These are phyloP conservation scores for Veloporphyrellus conicus DNA, from an alignment of 1,284 basidiomycete species.

Conservation along the genomic window DNA sequence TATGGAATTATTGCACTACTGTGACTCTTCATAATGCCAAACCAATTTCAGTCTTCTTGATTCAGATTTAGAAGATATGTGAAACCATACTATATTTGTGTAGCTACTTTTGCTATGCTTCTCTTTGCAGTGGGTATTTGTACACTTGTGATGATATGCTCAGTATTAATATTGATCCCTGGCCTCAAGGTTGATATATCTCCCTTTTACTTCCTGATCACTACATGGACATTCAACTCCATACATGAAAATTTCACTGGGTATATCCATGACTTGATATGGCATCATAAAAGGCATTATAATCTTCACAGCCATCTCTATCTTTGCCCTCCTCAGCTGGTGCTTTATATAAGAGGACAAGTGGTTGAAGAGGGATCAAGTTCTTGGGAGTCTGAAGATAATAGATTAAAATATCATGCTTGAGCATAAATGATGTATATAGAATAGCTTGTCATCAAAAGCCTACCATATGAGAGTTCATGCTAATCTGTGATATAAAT, in stretches of 20 bases:
- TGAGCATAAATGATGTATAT: too few species aligned
- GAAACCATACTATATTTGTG: constrained; percentile 62
- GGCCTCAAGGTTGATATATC: constrained; percentile 64
- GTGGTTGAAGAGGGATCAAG: constrained; percentile 67
- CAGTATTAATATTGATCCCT: not conserved
- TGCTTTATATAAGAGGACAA: constrained; percentile 70
- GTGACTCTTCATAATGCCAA: constrained; percentile 67
- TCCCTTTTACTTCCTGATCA: constrained; percentile 79
- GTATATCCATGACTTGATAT: constrained; percentile 9
- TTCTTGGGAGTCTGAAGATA: constrained; percentile 45
- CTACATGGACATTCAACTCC: constrained; percentile 72
- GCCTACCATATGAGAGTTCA: too few species aligned
- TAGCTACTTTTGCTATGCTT: constrained; percentile 67
- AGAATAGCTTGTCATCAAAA: too few species aligned
- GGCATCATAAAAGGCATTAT: constrained; percentile 52
- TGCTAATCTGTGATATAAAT: too few species aligned
- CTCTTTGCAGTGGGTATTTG: constrained; percentile 58
- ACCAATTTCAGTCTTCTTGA: constrained; percentile 65
- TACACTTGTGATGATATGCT: not conserved
- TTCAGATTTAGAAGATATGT: constrained; percentile 66
- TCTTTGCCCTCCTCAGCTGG: constrained; percentile 74
- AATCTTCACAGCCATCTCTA: constrained; percentile 72
- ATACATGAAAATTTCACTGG: constrained; percentile 40
- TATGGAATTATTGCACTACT: constrained; percentile 75
- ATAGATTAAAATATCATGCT: too few species aligned